Conservation (phyloP, 2,329 filamentous ascomycete genomes). For the Aschersonia sp. region DNA sequence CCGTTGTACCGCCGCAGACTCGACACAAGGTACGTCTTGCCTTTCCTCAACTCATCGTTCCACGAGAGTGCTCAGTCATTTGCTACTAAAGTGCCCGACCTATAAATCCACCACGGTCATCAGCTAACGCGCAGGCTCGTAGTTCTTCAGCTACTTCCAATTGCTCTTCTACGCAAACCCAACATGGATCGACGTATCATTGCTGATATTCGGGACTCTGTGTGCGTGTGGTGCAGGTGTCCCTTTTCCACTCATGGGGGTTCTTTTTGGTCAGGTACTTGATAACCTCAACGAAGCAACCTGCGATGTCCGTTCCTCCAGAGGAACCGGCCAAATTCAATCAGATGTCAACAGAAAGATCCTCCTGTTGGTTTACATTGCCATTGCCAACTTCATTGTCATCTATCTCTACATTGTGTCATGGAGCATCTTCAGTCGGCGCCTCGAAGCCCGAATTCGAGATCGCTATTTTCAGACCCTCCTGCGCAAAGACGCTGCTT, state of each 20-base stretch:
- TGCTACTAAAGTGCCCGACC: no score
- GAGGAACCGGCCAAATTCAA: slow-evolving; percentile 18
- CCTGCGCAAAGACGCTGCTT: slow-evolving; percentile 45
- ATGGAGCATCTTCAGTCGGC: slow-evolving; percentile 50
- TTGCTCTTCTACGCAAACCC: slow-evolving; percentile 31
- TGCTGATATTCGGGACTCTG: slow-evolving; percentile 25
- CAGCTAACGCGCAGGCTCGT: not conserved
- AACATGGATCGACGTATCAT: slow-evolving; percentile 24
- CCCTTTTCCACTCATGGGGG: slow-evolving; percentile 48
- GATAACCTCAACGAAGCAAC: slow-evolving; percentile 44
- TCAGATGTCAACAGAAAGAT: slow-evolving; percentile 39
- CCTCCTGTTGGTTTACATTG: slow-evolving; percentile 46
- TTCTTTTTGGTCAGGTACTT: slow-evolving; percentile 49
- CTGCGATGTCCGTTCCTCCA: slow-evolving; percentile 22
- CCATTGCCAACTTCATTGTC: slow-evolving; percentile 44
- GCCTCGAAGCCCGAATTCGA: slow-evolving; percentile 47
- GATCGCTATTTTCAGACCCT: slow-evolving; percentile 44
- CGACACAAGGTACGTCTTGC: not conserved
- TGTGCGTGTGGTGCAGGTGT: slow-evolving; percentile 42
- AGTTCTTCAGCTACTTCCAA: slow-evolving; percentile 21
- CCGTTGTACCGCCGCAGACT: not conserved
- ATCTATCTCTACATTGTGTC: slow-evolving; percentile 51
- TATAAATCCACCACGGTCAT: not conserved
- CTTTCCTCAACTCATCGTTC: no score
- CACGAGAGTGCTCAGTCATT: no score